Conservation (phyloP, 495 filamentous ascomycete species). For the Tuber brumale region DNA sequence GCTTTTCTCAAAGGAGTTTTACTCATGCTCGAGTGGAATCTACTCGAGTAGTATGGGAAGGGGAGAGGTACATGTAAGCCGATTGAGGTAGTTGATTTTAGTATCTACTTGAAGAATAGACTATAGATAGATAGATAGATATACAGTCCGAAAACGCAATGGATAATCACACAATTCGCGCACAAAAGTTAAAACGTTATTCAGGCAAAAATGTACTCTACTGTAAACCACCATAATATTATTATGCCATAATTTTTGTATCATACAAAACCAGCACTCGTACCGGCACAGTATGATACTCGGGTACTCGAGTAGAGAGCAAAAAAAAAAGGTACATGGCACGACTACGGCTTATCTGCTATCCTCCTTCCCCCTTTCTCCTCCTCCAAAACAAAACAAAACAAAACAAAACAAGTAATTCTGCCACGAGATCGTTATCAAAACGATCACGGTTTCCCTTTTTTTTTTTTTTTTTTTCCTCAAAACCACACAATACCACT, state of each 20-base stretch:
- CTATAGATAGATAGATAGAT: background rate
- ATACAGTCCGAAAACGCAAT: background rate
- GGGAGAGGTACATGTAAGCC: background rate
- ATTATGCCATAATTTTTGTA: background rate
- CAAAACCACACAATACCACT: slow-evolving; percentile 3
- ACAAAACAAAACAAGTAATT: background rate
- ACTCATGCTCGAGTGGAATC: background rate
- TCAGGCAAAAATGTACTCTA: background rate
- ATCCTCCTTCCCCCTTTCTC: background rate
- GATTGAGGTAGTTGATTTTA: background rate
- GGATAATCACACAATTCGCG: background rate
- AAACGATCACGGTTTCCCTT: background rate
- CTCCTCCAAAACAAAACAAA: background rate
- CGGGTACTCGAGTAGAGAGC: background rate
- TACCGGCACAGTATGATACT: background rate
- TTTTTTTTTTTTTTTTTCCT: background rate
- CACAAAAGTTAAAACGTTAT: background rate
- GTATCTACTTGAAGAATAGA: background rate
- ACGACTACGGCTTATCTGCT: background rate
- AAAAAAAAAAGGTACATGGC: background rate
- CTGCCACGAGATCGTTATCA: background rate
- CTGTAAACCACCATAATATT: background rate
- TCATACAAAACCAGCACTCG: background rate
- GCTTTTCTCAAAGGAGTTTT: background rate
- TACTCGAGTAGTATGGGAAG: background rate